Conservation (phyloP, 495 filamentous ascomycete species). For the Astrothelium macrocarpum region DNA sequence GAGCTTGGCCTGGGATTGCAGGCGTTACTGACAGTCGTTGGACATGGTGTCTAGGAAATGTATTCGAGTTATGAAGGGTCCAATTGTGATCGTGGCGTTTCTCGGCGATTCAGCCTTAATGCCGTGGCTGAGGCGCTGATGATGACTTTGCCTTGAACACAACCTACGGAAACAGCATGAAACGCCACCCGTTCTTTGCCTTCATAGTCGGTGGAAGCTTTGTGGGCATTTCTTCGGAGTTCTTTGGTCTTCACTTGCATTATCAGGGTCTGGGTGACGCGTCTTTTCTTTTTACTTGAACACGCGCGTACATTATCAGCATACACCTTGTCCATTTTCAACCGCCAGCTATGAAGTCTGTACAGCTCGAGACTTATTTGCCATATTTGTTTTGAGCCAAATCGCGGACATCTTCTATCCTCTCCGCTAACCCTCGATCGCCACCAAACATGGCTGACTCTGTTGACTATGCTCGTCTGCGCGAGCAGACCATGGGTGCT, state of each 20-base stretch:
- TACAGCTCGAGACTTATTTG: not conserved
- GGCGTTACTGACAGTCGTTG: not conserved
- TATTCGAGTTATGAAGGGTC: not conserved
- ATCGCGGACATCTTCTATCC: not conserved
- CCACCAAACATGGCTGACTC: slow-evolving; percentile 33
- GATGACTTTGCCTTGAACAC: not conserved
- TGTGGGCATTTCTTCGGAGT: slow-evolving; percentile 1
- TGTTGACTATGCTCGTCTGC: slow-evolving; percentile 73
- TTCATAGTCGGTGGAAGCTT: not conserved
- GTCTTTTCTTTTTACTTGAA: not conserved
- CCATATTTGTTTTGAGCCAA: not conserved
- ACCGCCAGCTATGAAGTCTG: not conserved
- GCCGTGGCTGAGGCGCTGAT: not conserved
- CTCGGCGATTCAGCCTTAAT: not conserved
- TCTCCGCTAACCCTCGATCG: not conserved
- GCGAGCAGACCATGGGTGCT: slow-evolving; percentile 74
- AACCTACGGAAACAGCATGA: not conserved
- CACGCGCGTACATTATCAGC: not conserved
- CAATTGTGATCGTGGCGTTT: not conserved
- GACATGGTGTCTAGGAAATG: too few species aligned
- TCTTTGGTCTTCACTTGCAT: not conserved
- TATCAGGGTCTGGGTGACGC: not conserved
- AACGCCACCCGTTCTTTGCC: not conserved
- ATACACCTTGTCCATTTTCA: not conserved
- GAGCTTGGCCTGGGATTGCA: not conserved